Evolutionary conservation across 1,284 basidiomycete species (phyloP).

Genomic region (Puccinia hordei): DNA sequence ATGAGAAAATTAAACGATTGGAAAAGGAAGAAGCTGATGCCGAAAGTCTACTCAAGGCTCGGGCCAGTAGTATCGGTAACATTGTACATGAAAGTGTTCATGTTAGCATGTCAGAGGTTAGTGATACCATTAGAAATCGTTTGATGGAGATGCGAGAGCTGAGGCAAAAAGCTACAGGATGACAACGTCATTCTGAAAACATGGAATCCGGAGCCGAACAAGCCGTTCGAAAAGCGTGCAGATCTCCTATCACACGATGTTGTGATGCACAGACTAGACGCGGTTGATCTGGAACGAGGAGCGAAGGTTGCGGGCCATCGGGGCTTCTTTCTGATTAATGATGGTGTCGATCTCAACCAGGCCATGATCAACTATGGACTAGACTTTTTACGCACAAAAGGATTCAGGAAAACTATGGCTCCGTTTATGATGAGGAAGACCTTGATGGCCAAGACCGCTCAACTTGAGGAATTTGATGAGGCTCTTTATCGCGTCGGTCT

Average conservation of each 20-base stretch:
- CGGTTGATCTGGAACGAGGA: slow-evolving; percentile 90
- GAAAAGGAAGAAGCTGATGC: slow-evolving; percentile 64
- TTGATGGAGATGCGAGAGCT: background rate
- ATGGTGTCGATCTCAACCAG: slow-evolving; percentile 96
- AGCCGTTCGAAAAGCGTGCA: slow-evolving; percentile 62
- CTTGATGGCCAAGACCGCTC: slow-evolving; percentile 94
- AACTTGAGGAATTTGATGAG: slow-evolving; percentile 97
- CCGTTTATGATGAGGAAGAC: slow-evolving; percentile 99
- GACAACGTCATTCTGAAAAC: slow-evolving; percentile 80
- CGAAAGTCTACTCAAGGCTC: slow-evolving; percentile 76
- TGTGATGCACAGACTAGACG: slow-evolving; percentile 87
- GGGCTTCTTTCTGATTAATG: slow-evolving; percentile 92
- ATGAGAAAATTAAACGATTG: slow-evolving; percentile 32
- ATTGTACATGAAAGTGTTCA: slow-evolving; percentile 85
- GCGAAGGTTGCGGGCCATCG: slow-evolving; percentile 88
- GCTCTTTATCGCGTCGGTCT: slow-evolving; percentile 83
- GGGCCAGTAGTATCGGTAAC: slow-evolving; percentile 83
- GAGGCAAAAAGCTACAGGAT: slow-evolving; percentile 64
- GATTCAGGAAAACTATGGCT: slow-evolving; percentile 92
- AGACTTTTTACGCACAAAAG: slow-evolving; percentile 79
- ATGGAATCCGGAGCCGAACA: slow-evolving; percentile 80
- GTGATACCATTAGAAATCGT: slow-evolving; percentile 52
- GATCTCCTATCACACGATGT: slow-evolving; percentile 94
- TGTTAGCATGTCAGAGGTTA: slow-evolving; percentile 83
- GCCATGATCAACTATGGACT: slow-evolving; percentile 93